phyloP scores from a whole-genome alignment of 768 basidiomycete species.

The Pulveroboletus sp. region DNA sequence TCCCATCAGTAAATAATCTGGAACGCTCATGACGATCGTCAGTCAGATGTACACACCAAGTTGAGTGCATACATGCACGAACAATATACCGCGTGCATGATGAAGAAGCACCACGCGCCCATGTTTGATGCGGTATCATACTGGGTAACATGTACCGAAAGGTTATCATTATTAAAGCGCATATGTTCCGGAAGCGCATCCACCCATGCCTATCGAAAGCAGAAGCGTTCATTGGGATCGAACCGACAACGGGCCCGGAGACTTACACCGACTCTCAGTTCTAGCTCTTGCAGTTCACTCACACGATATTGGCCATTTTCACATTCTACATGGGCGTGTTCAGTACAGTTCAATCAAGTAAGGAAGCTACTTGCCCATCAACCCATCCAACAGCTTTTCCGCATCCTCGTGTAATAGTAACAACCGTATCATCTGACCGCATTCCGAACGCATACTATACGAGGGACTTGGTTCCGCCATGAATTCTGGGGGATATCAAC shows the following conservation, averaged over 20 bases:
- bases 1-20: not conserved
- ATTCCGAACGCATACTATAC: conserved; percentile 50
- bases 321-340: conserved; percentile 30
- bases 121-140: conserved; percentile 76
- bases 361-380: conserved; percentile 40
- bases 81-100: conserved; percentile 70
- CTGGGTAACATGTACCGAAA: conserved; percentile 67
- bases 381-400: conserved; percentile 50
- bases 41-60: conserved; percentile 48
- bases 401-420: conserved; percentile 60
- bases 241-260: not conserved
- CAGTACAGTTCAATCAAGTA: conserved; percentile 6
- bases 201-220: conserved; percentile 52
- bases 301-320: conserved; percentile 27
- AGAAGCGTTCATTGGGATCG: conserved; percentile 8
- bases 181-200: conserved; percentile 66
- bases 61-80: conserved; percentile 62
- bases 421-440: conserved; percentile 71
- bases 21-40: too few relatives aligned
- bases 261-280: conserved; percentile 40
- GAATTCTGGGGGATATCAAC: conserved; percentile 49
- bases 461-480: conserved; percentile 59
- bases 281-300: conserved; percentile 39
- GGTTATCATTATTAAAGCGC: conserved; percentile 64
- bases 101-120: conserved; percentile 78